Evolutionary conservation across 305 asterid species (phyloP).

Genomic region (Fraxinus platypoda): DNA sequence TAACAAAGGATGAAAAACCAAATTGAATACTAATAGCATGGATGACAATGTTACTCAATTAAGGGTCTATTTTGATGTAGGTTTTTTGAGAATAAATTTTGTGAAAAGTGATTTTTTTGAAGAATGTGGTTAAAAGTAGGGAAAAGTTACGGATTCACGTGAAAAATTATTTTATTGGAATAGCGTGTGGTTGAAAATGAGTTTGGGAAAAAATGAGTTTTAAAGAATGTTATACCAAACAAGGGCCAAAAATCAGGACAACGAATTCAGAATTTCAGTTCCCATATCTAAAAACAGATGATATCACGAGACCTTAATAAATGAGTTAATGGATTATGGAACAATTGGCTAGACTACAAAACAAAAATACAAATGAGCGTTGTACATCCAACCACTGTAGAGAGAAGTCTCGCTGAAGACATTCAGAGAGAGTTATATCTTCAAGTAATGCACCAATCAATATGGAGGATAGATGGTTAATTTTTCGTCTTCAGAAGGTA

Average conservation of each 20-base stretch:
- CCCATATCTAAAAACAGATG: not conserved
- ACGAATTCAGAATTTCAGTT: not conserved
- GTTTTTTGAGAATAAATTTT: not conserved
- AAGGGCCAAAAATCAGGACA: not conserved
- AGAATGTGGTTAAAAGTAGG: not conserved
- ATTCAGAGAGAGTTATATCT: not conserved
- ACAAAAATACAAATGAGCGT: not conserved
- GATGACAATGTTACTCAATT: not conserved
- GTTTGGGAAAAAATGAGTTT: not conserved
- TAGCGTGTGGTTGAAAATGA: not conserved
- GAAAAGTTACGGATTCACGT: not conserved
- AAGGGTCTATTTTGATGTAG: not conserved
- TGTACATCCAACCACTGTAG: not conserved
- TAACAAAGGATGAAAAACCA: not conserved
- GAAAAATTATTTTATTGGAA: not conserved
- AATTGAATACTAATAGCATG: not conserved
- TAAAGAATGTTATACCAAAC: not conserved
- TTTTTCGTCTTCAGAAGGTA: not conserved
- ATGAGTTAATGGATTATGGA: not conserved
- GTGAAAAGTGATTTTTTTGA: not conserved
- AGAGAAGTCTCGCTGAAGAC: not conserved
- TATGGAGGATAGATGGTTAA: not conserved
- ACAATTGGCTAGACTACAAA: not conserved
- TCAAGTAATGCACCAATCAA: constrained; percentile 1
- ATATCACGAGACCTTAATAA: not conserved